Evolutionary conservation across 306 rosid genomes (phyloP), one percentile per base, ranked within the genome.

Genomic region (Vachellia collinsii): DNA sequence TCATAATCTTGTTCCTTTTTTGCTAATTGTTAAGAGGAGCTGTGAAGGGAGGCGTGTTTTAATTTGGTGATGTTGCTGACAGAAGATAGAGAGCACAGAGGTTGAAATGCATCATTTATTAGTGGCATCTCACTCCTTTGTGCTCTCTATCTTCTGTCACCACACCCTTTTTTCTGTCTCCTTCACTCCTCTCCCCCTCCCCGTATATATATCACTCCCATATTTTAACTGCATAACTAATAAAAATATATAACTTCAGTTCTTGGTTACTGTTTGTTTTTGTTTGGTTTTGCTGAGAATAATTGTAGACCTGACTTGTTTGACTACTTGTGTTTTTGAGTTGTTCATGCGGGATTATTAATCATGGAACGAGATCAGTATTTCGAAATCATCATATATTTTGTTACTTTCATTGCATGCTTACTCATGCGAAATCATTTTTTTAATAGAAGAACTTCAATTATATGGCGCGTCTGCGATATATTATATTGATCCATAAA

Each of bases 41-140:
- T 29, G 34, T 29, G 34, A 29, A 29, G 34, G 34, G 2, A 29
- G 34, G 34, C 34, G 34, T 29, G 34, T 29, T 29, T 29, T 29
- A 29, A 29, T 29, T 29, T 29, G 77, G 84, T 48, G 77, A 81
- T 83, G 86, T 37, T 88, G 92, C 36, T 92, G 97, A 92, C 94
- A 92, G 97, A 92, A 92, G 94, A 92, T 87, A 92, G 97, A 92
- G 94, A 88, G 94, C 92, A 90, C 94, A 70, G 90, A 90, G 68
- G 90, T 83, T 85, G 91, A 87, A 87, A 88, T 92, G 90, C 90
- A 81, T 5, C 19, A 43, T 8, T 48, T 3, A 19, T 54, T n/a
- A 54, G 77, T 70, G 19, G 91, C 90, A 87, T 91, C 83, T 89
- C 87, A 84, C 70, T 91, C 96, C 85, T 93, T 88, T 86, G 97